phyloP scores from a whole-genome alignment of 768 basidiomycete genomes.

The Rhizopogon vulgaris region DNA sequence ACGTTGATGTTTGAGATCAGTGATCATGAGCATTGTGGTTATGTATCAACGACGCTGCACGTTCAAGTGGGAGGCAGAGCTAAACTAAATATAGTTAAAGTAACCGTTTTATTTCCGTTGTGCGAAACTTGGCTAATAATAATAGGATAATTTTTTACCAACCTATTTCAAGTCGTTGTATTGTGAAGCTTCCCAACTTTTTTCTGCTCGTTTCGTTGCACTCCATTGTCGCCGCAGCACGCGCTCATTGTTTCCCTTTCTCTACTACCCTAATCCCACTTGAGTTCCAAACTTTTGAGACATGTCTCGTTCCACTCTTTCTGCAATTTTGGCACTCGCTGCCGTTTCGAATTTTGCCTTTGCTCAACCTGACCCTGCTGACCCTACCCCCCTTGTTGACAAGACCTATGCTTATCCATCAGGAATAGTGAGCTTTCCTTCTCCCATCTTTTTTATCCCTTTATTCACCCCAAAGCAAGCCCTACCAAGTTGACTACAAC shows the following conservation, averaged over 20 bases:
- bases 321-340: slow-evolving; percentile 27
- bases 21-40: too few relatives aligned
- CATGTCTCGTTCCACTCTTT: slow-evolving; percentile 49
- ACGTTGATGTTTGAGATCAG: too few relatives aligned
- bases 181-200: not conserved
- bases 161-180: not conserved
- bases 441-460: not conserved
- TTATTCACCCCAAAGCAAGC: slow-evolving; percentile 25
- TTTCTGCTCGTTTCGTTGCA: not conserved
- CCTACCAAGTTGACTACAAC: slow-evolving; percentile 43
- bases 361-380: slow-evolving; percentile 32
- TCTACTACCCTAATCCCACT: not conserved
- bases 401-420: slow-evolving; percentile 40
- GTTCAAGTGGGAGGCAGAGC: not conserved
- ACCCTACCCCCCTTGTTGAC: slow-evolving; percentile 39
- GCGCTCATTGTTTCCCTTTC: too few relatives aligned
- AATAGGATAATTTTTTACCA: not conserved
- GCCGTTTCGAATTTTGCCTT: slow-evolving; percentile 22
- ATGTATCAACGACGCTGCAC: too few relatives aligned
- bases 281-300: slow-evolving; percentile 13
- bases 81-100: not conserved
- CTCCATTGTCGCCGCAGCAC: not conserved
- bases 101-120: not conserved
- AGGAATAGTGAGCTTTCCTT: slow-evolving; percentile 30
- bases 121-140: not conserved